Conservation (phyloP, 441 rosid genomes). For the Syzygium malaccense region DNA sequence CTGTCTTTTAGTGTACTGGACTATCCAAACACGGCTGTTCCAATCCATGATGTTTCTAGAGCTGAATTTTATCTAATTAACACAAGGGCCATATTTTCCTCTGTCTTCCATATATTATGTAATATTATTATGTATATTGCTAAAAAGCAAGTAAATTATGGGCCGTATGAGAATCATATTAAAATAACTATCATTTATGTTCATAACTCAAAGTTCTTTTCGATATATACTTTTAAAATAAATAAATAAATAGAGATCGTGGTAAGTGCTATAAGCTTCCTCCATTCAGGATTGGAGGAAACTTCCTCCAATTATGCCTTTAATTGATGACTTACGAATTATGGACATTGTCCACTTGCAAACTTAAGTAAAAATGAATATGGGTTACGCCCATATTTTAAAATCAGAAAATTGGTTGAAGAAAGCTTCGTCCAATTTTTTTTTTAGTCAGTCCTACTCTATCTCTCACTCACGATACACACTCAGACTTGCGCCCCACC, state of each 20-base stretch:
- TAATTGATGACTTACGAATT: neutral
- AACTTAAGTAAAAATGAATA: neutral
- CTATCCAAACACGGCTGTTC: neutral
- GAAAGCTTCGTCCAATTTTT: no score
- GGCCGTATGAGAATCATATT: neutral
- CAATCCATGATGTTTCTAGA: neutral
- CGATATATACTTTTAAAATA: neutral
- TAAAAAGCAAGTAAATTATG: neutral
- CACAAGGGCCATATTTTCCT: neutral
- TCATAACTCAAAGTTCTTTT: neutral
- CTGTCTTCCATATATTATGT: neutral
- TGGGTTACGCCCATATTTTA: neutral
- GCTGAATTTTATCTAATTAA: neutral
- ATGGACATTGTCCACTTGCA: neutral
- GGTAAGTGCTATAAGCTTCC: neutral
- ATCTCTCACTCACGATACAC: no score
- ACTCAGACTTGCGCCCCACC: no score
- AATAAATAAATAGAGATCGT: neutral
- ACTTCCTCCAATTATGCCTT: neutral
- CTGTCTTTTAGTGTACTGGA: neutral
- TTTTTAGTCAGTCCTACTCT: no score
- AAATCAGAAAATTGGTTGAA: neutral
- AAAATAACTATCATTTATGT: neutral
- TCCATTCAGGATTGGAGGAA: neutral
- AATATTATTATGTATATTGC: neutral